Evolutionary conservation across 2,329 filamentous ascomycete genomes (phyloP).

Genomic region (Ophiocordyceps sinensis): DNA sequence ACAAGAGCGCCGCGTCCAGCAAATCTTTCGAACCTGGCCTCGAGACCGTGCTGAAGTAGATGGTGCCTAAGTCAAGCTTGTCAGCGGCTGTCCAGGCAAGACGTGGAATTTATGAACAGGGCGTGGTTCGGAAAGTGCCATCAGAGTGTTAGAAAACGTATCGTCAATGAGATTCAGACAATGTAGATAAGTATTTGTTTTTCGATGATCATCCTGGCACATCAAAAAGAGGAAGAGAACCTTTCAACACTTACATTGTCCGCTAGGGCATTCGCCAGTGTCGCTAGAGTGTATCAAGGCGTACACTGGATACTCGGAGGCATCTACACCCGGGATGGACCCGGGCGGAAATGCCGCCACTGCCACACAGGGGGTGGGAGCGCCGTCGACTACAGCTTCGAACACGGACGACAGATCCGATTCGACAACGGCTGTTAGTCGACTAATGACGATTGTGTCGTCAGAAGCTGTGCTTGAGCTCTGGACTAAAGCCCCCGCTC

Average conservation of each 20-base stretch:
- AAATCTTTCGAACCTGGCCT: constrained; percentile 17
- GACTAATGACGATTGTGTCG: constrained; percentile 28
- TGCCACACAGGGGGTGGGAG: constrained; percentile 59
- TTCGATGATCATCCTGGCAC: constrained; percentile 66
- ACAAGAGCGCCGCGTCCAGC: constrained; percentile 25
- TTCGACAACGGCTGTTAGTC: constrained; percentile 55
- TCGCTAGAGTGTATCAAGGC: constrained; percentile 70
- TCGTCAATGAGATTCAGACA: constrained; percentile 93
- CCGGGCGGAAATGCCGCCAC: constrained; percentile 51
- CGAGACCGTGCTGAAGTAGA: constrained; percentile 23
- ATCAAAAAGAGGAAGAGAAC: constrained; percentile 13
- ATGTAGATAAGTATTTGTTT: constrained; percentile 99
- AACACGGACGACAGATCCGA: constrained; percentile 55
- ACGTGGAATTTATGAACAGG: constrained; percentile 2
- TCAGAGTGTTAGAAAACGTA: constrained; percentile 84
- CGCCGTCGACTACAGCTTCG: constrained; percentile 55
- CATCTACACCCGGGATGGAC: constrained; percentile 21
- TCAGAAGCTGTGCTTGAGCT: constrained; percentile 18
- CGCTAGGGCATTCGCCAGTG: constrained; percentile 75
- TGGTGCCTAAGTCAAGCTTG: constrained; percentile 11
- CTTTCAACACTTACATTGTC: constrained; percentile 67
- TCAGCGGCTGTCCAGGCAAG: constrained; percentile 7
- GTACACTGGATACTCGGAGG: constrained; percentile 34
- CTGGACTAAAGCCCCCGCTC: constrained; percentile 37
- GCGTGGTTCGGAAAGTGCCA: constrained; percentile 22